Evolutionary conservation across 2,329 filamentous ascomycete species (phyloP).

Genomic region (Parafenestella ontariensis): DNA sequence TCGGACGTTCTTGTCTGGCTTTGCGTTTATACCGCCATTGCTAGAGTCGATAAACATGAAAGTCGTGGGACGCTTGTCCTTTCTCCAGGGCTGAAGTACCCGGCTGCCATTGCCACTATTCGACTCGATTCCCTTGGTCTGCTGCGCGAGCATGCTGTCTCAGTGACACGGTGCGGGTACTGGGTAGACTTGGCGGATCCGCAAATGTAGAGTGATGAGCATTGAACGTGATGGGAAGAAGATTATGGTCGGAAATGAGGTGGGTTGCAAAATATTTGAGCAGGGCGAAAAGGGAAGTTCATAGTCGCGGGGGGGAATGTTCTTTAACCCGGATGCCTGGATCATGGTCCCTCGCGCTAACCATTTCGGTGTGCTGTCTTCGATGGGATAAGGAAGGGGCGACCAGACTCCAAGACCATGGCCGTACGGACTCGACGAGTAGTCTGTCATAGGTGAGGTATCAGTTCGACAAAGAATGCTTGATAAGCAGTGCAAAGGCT

Average conservation of each 20-base stretch:
- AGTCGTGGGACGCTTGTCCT: constrained; percentile 24
- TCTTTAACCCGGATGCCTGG: constrained; percentile 19
- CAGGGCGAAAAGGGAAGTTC: constrained; percentile 16
- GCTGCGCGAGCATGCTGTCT: constrained; percentile 19
- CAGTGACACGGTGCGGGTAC: constrained; percentile 5
- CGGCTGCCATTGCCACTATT: constrained; percentile 8
- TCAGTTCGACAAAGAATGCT: not conserved
- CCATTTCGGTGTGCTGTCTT: constrained; percentile 13
- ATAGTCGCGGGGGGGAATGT: constrained; percentile 19
- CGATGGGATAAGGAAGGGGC: constrained; percentile 20
- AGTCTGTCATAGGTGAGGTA: not conserved
- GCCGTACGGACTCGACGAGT: not conserved
- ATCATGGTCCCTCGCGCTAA: constrained; percentile 10
- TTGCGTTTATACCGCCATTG: constrained; percentile 36
- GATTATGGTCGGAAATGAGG: not conserved
- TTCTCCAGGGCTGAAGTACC: not conserved
- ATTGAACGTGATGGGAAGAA: constrained; percentile 6
- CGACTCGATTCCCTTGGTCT: constrained; percentile 5
- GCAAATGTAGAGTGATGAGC: constrained; percentile 6
- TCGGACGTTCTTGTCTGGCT: constrained; percentile 40
- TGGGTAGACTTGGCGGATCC: constrained; percentile 4
- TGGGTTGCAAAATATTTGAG: constrained; percentile 14
- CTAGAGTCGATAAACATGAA: constrained; percentile 48
- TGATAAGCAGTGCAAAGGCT: not conserved
- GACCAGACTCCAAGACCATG: constrained; percentile 22